Conservation (phyloP, 352 stramenopile species). For the Globisporangium barbulae region DNA sequence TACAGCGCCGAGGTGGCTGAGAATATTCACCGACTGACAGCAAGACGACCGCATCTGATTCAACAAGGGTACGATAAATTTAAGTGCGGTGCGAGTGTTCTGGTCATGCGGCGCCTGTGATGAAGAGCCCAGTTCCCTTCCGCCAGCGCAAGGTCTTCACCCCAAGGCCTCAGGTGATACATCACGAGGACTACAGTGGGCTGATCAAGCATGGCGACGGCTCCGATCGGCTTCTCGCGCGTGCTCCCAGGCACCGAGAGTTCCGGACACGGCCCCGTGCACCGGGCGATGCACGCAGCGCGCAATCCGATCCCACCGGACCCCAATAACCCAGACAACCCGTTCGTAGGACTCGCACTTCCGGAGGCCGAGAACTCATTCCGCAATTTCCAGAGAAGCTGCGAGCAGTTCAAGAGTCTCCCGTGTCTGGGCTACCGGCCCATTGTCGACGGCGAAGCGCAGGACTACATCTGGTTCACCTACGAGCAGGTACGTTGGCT, state of each 20-base stretch:
- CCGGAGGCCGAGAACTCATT: constrained; percentile 39
- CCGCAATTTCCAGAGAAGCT: constrained; percentile 42
- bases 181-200: not conserved
- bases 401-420: constrained; percentile 21
- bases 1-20: not conserved
- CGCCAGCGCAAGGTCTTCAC: not conserved
- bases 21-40: not conserved
- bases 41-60: too few relatives aligned
- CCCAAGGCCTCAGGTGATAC: not conserved
- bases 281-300: constrained; percentile 33
- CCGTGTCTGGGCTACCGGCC: constrained; percentile 44
- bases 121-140: not conserved
- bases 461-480: constrained; percentile 52
- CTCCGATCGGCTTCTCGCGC: constrained; percentile 41
- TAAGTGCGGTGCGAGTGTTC: not conserved
- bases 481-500: constrained; percentile 33
- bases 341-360: constrained; percentile 37
- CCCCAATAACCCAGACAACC: constrained; percentile 28
- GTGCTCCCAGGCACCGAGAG: constrained; percentile 43
- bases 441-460: constrained; percentile 26
- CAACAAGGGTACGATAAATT: not conserved
- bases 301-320: constrained; percentile 31
- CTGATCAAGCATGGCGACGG: constrained; percentile 24
- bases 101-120: not conserved
- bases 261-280: constrained; percentile 34